These are phyloP conservation scores for Saccharata proteae DNA, from an alignment of 2,329 filamentous ascomycete genomes.

Conservation along the genomic window DNA sequence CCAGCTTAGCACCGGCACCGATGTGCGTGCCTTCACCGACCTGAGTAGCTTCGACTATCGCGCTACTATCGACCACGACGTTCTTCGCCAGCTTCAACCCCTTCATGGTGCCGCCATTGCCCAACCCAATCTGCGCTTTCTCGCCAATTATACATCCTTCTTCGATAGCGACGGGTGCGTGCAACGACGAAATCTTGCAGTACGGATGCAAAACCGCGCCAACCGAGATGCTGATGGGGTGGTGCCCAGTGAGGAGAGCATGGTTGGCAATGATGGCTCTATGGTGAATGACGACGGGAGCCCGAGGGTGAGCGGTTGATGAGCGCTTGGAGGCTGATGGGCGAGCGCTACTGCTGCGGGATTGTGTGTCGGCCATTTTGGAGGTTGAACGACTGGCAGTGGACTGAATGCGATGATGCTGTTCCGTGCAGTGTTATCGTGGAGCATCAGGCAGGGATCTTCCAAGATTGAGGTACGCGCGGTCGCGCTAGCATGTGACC, in stretches of 20 bases:
- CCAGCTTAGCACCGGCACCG: conserved; percentile 21
- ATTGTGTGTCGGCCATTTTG: no score
- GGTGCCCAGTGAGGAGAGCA: conserved; percentile 48
- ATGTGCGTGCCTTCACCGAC: conserved; percentile 25
- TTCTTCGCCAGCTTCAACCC: conserved; percentile 26
- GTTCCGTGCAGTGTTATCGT: no score
- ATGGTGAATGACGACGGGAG: conserved; percentile 31
- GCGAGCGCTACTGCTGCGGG: no score
- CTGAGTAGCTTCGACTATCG: conserved; percentile 25
- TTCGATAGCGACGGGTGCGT: conserved; percentile 31
- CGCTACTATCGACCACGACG: conserved; percentile 33
- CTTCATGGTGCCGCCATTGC: conserved; percentile 12
- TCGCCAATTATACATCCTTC: conserved; percentile 65
- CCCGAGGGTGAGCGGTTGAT: conserved; percentile 24
- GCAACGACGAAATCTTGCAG: conserved; percentile 36
- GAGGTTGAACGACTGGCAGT: no score
- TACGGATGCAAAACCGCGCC: conserved; percentile 81
- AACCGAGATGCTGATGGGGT: conserved; percentile 66
- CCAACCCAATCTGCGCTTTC: conserved; percentile 30
- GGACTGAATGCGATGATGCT: no score
- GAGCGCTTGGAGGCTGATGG: conserved; percentile 22
- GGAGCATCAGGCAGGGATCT: no score
- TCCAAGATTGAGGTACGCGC: no score
- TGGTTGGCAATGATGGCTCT: conserved; percentile 36
- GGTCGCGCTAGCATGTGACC: no score